Base-by-base conservation (phyloP, 805 yeast species). In the Candida nanaspora region DNA sequence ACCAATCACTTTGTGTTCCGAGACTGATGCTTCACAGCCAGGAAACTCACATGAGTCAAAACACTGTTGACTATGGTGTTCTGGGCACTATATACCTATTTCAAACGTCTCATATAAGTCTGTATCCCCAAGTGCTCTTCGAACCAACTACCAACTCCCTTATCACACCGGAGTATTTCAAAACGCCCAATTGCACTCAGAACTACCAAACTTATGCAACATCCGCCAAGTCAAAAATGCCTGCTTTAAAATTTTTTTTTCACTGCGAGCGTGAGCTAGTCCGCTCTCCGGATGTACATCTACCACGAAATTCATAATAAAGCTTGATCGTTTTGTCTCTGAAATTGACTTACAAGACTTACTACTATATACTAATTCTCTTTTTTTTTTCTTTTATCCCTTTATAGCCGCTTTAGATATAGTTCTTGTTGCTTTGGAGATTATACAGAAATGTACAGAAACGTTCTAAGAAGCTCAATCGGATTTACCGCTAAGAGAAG, bases 281-380 rank as follows among this genome's bases (percentile, higher is more conserved):
- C 36, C 36, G 36, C 28, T 33, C 36, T 33, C 36, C 36, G 36
- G 20, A 33, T 22, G 18, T 21, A 4, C 19, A 22, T n/a, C 22
- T 14, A 7, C 34, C 23, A n/a, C 19, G n/a, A 14, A 27, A 27
- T 13, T 13, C 6, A 29, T 7, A 29, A n/a, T 15, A 29, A 10
- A 29, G n/a, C n/a, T n/a, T n/a, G n/a, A n/a, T n/a, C n/a, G n/a
- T n/a, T 23, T 23, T 8, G 11, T 23, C 26, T 7, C 26, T 23
- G 26, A 23, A 7, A 23, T 23, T 23, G 26, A n/a, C n/a, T n/a
- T n/a, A n/a, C n/a, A n/a, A n/a, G n/a, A n/a, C n/a, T n/a, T n/a
- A n/a, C n/a, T n/a, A n/a, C n/a, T n/a, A n/a, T n/a, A n/a, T n/a
- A n/a, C n/a, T n/a, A n/a, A 29, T 29, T 15, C 16, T 29, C 16